phyloP scores from a whole-genome alignment of 371 early-diverging fungal genomes.

The Cokeromyces recurvatus region DNA sequence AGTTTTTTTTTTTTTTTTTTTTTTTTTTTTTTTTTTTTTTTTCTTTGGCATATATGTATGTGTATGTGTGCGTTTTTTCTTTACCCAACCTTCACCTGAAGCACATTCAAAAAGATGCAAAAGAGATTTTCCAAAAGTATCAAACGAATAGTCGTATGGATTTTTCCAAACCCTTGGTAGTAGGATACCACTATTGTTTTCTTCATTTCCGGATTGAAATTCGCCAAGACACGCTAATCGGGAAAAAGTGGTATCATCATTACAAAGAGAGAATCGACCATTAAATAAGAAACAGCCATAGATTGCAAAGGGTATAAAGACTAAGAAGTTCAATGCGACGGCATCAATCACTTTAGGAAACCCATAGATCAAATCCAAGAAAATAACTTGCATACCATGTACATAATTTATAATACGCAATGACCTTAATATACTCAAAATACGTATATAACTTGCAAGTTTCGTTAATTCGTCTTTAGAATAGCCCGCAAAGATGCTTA shows the following conservation, averaged over 20 bases:
- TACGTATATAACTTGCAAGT: constrained; percentile 10
- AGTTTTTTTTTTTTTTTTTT: too few species aligned
- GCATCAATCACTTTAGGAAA: constrained; percentile 49
- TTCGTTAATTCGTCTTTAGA: not conserved
- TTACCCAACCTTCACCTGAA: constrained; percentile 57
- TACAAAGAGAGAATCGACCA: constrained; percentile 40
- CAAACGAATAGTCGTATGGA: constrained; percentile 51
- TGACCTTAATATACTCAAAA: constrained; percentile 36
- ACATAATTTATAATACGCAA: constrained; percentile 45
- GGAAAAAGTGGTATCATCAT: constrained; percentile 21
- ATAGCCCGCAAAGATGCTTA: not conserved
- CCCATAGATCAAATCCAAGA: constrained; percentile 42
- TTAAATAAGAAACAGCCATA: constrained; percentile 50
- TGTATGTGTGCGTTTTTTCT: too few species aligned
- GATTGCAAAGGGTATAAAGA: constrained; percentile 51
- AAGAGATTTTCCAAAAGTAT: constrained; percentile 38
- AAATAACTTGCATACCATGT: constrained; percentile 39
- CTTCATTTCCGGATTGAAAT: constrained; percentile 19
- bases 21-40: too few species aligned
- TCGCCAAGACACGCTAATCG: constrained; percentile 33
- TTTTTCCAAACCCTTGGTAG: constrained; percentile 44
- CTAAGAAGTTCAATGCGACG: constrained; percentile 31
- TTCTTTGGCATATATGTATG: too few species aligned
- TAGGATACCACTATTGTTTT: constrained; percentile 27
- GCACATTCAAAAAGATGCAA: constrained; percentile 50